These are phyloP conservation scores for Penicillium griseofulvum DNA, from an alignment of 2,329 filamentous ascomycete species.

Conservation along the genomic window DNA sequence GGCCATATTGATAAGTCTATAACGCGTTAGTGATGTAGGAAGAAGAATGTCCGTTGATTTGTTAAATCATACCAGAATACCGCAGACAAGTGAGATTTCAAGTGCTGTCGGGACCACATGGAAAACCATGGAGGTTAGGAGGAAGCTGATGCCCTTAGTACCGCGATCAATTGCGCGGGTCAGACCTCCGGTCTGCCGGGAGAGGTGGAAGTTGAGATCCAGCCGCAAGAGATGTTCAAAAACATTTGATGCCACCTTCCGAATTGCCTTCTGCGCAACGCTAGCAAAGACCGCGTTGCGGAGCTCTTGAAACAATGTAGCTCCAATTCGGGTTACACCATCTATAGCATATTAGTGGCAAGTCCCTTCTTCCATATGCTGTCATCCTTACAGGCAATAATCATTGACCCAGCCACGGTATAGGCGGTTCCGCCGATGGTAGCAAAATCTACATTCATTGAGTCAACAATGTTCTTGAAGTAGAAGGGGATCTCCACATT, in stretches of 20 bases:
- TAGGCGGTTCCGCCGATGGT: conserved; percentile 82
- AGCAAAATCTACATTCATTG: conserved; percentile 95
- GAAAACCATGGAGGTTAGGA: conserved; percentile 97
- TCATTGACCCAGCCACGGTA: conserved; percentile 86
- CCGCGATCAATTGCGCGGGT: conserved; percentile 93
- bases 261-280: conserved; percentile 94
- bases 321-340: conserved; percentile 81
- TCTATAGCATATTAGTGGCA: conserved; percentile 46
- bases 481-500: conserved; percentile 99
- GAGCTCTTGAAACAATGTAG: conserved; percentile 86
- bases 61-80: conserved; percentile 65
- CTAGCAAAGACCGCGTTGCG: conserved; percentile 96
- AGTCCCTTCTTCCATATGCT: background rate
- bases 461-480: conserved; percentile 96
- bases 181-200: conserved; percentile 89
- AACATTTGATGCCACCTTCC: conserved; percentile 84
- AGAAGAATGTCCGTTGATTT: background rate
- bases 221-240: conserved; percentile 86
- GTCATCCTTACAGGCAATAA: conserved; percentile 69
- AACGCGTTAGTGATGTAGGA: conserved; percentile 12
- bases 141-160: conserved; percentile 96
- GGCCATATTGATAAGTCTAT: conserved; percentile 87
- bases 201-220: conserved; percentile 90
- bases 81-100: conserved; percentile 93
- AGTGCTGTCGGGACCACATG: conserved; percentile 91